These are phyloP conservation scores for Ceratobasidium papillatum DNA, from an alignment of 1,284 basidiomycete genomes.

Conservation along the genomic window DNA sequence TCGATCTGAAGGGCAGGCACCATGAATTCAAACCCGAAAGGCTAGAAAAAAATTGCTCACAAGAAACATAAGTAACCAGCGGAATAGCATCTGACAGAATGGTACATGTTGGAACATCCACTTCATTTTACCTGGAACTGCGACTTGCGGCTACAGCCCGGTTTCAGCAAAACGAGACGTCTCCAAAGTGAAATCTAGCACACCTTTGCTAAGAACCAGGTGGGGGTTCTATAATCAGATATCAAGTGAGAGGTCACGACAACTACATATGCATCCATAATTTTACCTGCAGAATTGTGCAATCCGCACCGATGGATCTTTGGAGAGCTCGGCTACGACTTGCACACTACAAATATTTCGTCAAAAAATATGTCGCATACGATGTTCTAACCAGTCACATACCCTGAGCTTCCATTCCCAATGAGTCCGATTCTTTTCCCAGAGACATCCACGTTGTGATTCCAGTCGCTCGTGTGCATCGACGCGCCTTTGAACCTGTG, in stretches of 20 bases:
- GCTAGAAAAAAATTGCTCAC: too few species aligned
- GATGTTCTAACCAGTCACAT: constrained; percentile 45
- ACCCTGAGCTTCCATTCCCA: constrained; percentile 20
- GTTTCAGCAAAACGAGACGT: neutral
- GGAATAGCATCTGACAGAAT: constrained; percentile 58
- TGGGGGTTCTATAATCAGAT: neutral
- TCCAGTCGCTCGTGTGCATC: constrained; percentile 17
- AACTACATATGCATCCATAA: constrained; percentile 56
- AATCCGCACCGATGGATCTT: neutral
- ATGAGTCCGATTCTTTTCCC: constrained; percentile 19
- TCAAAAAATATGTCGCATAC: too few species aligned
- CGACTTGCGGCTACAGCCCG: constrained; percentile 43
- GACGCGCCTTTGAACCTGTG: constrained; percentile 18
- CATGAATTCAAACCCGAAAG: too few species aligned
- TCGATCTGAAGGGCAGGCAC: too few species aligned
- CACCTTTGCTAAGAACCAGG: constrained; percentile 16
- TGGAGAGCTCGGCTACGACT: neutral
- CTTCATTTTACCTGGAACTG: constrained; percentile 1
- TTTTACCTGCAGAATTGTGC: constrained; percentile 39
- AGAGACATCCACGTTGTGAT: constrained; percentile 16
- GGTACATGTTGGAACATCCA: constrained; percentile 60
- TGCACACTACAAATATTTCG: neutral
- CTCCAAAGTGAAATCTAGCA: neutral
- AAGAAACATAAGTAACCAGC: constrained; percentile 58
- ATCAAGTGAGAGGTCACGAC: constrained; percentile 45